Conservation (phyloP, 1,139 yeast species). For the Kodamaea plutei region DNA sequence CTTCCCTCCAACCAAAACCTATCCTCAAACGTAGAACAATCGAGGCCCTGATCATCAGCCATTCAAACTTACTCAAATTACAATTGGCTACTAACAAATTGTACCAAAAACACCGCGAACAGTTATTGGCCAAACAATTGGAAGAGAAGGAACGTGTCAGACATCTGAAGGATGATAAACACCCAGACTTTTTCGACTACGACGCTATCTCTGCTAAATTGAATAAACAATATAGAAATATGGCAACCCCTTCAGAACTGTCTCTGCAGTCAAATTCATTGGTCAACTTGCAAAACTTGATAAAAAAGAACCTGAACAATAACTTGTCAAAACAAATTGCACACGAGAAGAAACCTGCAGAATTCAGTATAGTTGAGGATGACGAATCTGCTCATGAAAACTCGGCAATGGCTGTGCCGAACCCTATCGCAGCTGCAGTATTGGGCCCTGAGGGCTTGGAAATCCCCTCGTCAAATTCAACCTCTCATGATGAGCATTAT, state of each 20-base stretch:
- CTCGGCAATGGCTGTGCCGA: too few species aligned
- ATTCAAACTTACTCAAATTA: conserved; percentile 46
- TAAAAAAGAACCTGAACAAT: conserved; percentile 9
- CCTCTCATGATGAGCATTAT: neutral
- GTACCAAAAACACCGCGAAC: conserved; percentile 25
- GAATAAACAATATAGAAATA: conserved; percentile 49
- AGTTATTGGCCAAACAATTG: conserved; percentile 13
- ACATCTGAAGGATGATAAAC: conserved; percentile 12
- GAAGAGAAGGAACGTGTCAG: conserved; percentile 14
- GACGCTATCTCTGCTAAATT: conserved; percentile 57
- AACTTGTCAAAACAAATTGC: conserved; percentile 5
- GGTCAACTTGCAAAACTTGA: conserved; percentile 14
- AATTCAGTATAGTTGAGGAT: conserved; percentile 6
- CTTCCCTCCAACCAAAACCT: conserved; percentile 51
- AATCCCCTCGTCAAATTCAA: neutral
- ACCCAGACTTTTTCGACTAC: conserved; percentile 50
- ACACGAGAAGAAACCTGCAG: conserved; percentile 2
- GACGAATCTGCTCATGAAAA: conserved; percentile 1
- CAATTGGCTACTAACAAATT: conserved; percentile 41
- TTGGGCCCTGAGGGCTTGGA: neutral
- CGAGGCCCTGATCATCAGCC: conserved; percentile 66
- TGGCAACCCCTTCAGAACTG: conserved; percentile 9
- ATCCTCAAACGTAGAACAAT: conserved; percentile 79
- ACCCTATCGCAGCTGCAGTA: neutral
- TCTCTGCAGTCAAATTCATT: conserved; percentile 16